Base-by-base conservation (phyloP, 2,329 filamentous ascomycete genomes). In the Cyanodermella asteris region DNA sequence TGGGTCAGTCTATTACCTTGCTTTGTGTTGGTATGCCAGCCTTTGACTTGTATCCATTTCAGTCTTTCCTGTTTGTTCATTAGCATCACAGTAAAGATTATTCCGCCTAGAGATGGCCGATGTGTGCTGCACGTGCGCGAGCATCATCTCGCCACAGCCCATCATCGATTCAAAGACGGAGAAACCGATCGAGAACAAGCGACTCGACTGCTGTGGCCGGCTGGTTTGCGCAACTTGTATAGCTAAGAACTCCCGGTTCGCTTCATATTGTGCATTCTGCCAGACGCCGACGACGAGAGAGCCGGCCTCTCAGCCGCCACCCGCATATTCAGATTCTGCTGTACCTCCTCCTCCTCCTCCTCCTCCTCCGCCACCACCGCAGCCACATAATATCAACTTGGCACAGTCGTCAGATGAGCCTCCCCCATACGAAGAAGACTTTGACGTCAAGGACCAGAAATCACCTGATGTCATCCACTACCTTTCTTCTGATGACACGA, bases 161-260 rank as follows among this genome's bases (percentile, higher is more conserved):
- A n/a, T n/a, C n/a, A 56, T 56, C 37, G 49, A 60, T 34, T 55
- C 58, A 30, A 56, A 58, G 38, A 56, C 53, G 19, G 69, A 72
- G 50, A 76, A 72, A 41, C 57, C 63, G 9, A 48, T 63, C 3
- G 52, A 58, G 23, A 61, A 72, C 39, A 62, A 72, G 25, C 52
- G 58, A 31, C 53, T 80, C 16, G 56, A 59, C 17, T 84, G 77
- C 45, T 84, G 76, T 44, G 54, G 53, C 22, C 61, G 76, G 27
- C 53, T 67, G 19, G 74, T 84, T 39, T 87, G 76, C 47, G 64
- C 66, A 10, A 55, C 54, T 31, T 84, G 76, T 47, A 62, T 77
- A 37, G 51, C 63, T 42, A 49, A 61, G 23, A 80, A 80, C 42
- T 51, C 57, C 16, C 66, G 74, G 20, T 81, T 78, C 47, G 59